Percentiles rank a stretch among this genome's conserved stretches.
Conservation (phyloP, 352 stramenopile species). For the Thalassiosira hispida region DNA sequence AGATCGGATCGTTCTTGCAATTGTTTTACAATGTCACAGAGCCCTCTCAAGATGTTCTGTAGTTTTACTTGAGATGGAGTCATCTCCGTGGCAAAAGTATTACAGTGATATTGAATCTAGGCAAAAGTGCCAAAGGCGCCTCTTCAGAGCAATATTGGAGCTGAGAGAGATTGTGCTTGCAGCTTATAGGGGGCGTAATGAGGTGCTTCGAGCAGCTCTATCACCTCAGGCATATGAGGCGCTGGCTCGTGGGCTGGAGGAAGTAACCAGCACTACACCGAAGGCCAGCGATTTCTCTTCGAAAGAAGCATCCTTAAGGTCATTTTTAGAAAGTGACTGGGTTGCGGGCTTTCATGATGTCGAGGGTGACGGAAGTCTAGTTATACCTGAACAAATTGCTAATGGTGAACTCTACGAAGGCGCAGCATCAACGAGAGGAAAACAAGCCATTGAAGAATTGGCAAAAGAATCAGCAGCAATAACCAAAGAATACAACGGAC, state of each 20-base stretch:
- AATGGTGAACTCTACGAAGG: slow-evolving; percentile 49
- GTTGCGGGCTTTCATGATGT: slow-evolving; percentile 74
- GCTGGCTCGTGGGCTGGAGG: slow-evolving; percentile 67
- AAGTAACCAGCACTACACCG: slow-evolving; percentile 19
- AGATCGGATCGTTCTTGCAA: slow-evolving; percentile 76
- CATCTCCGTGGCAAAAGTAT: slow-evolving; percentile 59
- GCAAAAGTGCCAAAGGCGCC: slow-evolving; percentile 55
- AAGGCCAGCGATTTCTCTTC: slow-evolving; percentile 15
- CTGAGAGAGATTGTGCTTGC: slow-evolving; percentile 78
- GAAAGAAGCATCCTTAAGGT: slow-evolving; percentile 59
- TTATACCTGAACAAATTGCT: slow-evolving; percentile 69
- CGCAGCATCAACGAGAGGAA: slow-evolving; percentile 37
- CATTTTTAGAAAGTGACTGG: slow-evolving; percentile 73
- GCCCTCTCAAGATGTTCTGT: slow-evolving; percentile 72
- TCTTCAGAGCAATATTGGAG: slow-evolving; percentile 63
- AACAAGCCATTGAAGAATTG: slow-evolving; percentile 63
- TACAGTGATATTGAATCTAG: slow-evolving; percentile 69
- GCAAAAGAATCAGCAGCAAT: slow-evolving; percentile 64
- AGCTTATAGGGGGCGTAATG: slow-evolving; percentile 68
- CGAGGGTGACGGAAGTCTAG: slow-evolving; percentile 33
- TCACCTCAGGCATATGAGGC: slow-evolving; percentile 66
- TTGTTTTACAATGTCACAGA: slow-evolving; percentile 80
- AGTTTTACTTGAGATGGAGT: slow-evolving; percentile 77
- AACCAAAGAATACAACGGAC: slow-evolving; percentile 63
- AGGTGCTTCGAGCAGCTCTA: slow-evolving; percentile 63